Evolutionary conservation across 1,139 yeast genomes (phyloP), one percentile per base, ranked within the genome.

Genomic region (Geotrichum candidum): DNA sequence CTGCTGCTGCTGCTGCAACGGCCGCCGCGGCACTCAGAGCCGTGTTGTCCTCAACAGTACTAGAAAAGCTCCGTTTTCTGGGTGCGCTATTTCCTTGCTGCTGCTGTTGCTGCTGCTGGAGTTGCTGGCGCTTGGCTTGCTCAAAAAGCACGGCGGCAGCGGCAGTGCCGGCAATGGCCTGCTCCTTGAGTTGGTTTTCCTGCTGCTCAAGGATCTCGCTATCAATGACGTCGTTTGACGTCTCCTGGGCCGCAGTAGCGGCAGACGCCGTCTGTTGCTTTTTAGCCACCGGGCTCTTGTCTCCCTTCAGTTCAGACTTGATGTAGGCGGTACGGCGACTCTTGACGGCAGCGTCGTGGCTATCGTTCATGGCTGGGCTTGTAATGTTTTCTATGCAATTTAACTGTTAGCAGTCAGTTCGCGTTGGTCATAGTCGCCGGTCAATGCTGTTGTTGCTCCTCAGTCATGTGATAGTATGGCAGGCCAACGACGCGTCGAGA

Each of bases 131-230:
- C 53, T 53, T 46, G 18, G 41, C 56, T 2, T 57, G 50, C 23
- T 58, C 53, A 3, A 45, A 53, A 1, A 31, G 57, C 27, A 46
- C 31, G 51, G 46, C n/a, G 45, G 23, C 31, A 33, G 25, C 50
- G 27, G 51, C 53, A 22, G 52, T 23, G 15, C 31, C 31, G 50
- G 60, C 35, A 46, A 57, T 18, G 27, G 57, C 18, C 22, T 52
- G 41, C n/a, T 57, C 35, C 38, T 52, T 41, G 31, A 38, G n/a
- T 35, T 57, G 60, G 22, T 57, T 53, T 10, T 48, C 57, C 29
- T 58, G 56, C 53, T 58, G 60, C 35, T 58, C 53, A 3, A 54
- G 51, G 29, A 54, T 58, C 54, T 53, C 57, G 25, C 51, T 53
- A 29, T 58, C 57, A 53, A 58, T 58, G 51, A 56, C 51, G 35